Evolutionary conservation across 352 stramenopile genomes (phyloP).

Genomic region (Globisporangium alternatum): DNA sequence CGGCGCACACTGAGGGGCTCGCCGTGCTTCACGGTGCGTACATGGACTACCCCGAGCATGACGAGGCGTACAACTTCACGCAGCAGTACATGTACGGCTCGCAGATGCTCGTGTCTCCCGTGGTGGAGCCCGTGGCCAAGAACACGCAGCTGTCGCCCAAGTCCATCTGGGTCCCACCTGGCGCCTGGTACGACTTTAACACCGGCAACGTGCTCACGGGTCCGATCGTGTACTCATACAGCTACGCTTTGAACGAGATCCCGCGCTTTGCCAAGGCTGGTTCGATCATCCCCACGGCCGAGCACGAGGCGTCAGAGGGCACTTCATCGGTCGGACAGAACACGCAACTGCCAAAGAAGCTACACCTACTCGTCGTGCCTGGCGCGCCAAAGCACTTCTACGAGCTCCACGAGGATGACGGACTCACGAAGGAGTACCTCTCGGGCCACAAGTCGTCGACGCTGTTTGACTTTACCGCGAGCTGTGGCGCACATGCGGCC

Average conservation of each 20-base stretch:
- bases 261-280: constrained; percentile 30
- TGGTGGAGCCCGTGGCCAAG: constrained; percentile 24
- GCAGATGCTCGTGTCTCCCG: constrained; percentile 38
- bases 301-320: not conserved
- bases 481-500: not conserved
- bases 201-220: constrained; percentile 21
- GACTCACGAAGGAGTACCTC: constrained; percentile 27
- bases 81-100: constrained; percentile 47
- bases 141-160: constrained; percentile 24
- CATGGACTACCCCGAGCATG: constrained; percentile 34
- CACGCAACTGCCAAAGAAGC: constrained; percentile 9
- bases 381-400: constrained; percentile 13
- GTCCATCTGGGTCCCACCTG: constrained; percentile 41
- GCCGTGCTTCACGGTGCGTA: constrained; percentile 38
- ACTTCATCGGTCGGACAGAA: constrained; percentile 23
- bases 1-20: constrained; percentile 27
- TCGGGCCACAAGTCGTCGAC: constrained; percentile 12
- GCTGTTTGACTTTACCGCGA: constrained; percentile 19
- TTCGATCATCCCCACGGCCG: constrained; percentile 23
- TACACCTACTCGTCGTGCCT: constrained; percentile 27
- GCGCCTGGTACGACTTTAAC: constrained; percentile 38
- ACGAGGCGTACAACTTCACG: constrained; percentile 30
- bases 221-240: constrained; percentile 21
- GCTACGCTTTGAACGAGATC: constrained; percentile 29
- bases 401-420: constrained; percentile 34